Conservation (phyloP, 768 basidiomycete genomes). For the Gymnopilus dilepis region DNA sequence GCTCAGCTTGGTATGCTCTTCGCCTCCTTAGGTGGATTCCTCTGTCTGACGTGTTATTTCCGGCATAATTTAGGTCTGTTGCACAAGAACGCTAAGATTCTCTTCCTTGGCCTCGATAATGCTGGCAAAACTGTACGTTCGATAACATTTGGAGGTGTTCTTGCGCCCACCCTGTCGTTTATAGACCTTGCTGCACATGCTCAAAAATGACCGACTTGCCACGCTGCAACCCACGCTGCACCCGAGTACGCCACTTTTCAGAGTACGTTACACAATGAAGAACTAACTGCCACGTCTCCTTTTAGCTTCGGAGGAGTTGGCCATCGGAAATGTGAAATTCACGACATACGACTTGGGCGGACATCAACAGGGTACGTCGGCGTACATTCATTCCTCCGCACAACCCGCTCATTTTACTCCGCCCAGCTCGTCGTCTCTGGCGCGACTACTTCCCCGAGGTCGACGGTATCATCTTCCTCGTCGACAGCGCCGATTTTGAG, state of each 20-base stretch:
- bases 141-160: background rate
- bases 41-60: conserved; percentile 19
- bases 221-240: conserved; percentile 98
- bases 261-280: conserved; percentile 5
- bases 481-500: conserved; percentile 96
- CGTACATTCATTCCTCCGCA: background rate
- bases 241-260: conserved; percentile 71
- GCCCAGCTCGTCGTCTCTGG: conserved; percentile 94
- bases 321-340: conserved; percentile 99
- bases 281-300: conserved; percentile 9
- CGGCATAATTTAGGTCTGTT: conserved; percentile 62
- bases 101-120: conserved; percentile 98
- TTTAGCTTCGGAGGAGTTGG: conserved; percentile 95
- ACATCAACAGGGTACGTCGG: conserved; percentile 84
- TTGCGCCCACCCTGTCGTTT: conserved; percentile 11
- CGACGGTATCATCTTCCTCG: conserved; percentile 97
- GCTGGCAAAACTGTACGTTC: conserved; percentile 93
- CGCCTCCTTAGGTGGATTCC: background rate
- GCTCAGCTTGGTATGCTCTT: conserved; percentile 80
- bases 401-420: background rate
- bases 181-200: conserved; percentile 96
- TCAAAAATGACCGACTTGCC: conserved; percentile 98
- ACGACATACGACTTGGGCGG: conserved; percentile 98
- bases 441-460: conserved; percentile 99
- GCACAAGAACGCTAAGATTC: conserved; percentile 99